These are phyloP conservation scores for Globisporangium okanoganense DNA, from an alignment of 352 stramenopile species.

Conservation along the genomic window DNA sequence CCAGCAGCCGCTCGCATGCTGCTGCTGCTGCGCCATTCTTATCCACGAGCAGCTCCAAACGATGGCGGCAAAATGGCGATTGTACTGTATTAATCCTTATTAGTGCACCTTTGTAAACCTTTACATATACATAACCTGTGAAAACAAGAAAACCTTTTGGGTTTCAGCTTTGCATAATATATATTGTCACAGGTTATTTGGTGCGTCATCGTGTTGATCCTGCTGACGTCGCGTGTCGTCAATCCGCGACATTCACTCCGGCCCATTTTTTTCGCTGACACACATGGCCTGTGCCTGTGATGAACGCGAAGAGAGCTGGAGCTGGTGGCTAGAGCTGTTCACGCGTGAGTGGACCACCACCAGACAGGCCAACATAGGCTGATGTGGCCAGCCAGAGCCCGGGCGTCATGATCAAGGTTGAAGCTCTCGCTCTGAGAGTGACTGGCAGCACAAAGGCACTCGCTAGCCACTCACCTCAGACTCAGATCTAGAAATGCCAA, in stretches of 20 bases:
- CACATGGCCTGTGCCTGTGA: constrained; percentile 1
- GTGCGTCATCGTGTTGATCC: constrained; percentile 1
- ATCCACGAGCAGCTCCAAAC: background rate
- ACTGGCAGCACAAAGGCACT: background rate
- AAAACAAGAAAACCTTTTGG: background rate
- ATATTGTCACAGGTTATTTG: background rate
- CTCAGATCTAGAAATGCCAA: background rate
- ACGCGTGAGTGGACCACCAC: background rate
- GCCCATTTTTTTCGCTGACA: constrained; percentile 3
- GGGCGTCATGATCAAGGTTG: constrained; percentile 14
- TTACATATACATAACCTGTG: background rate
- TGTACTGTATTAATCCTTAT: background rate
- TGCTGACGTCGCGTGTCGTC: background rate
- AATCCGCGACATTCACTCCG: constrained; percentile 7
- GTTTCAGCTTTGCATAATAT: too few relatives aligned
- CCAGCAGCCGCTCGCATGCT: constrained; percentile 41
- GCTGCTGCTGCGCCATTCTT: constrained; percentile 8
- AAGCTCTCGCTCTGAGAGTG: constrained; percentile 9
- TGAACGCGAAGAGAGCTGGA: constrained; percentile 1
- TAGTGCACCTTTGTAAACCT: background rate
- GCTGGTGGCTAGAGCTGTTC: background rate
- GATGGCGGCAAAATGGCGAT: background rate
- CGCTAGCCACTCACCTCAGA: background rate
- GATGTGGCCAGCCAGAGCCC: constrained; percentile 5
- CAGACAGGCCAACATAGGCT: background rate